Conservation (phyloP, 345 rosid species). For the Dipteronia dyeriana region DNA sequence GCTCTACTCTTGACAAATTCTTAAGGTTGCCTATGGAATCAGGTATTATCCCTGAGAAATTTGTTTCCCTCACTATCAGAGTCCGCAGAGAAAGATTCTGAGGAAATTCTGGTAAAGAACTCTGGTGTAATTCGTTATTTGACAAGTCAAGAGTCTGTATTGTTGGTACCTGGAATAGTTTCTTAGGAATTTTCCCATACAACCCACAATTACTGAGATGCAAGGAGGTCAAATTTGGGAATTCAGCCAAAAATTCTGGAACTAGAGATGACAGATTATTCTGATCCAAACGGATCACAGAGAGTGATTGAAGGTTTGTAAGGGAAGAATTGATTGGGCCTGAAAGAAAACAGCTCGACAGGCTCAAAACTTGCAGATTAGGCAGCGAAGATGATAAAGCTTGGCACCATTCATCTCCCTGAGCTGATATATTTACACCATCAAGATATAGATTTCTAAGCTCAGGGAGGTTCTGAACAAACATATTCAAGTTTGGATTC, state of each 20-base stretch:
- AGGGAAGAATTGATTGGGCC: constrained; percentile 35
- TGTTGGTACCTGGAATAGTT: too few species aligned
- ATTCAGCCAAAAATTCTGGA: too few species aligned
- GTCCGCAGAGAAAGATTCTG: too few species aligned
- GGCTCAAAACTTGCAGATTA: constrained; percentile 32
- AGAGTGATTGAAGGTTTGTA: constrained; percentile 8
- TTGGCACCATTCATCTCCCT: constrained; percentile 30
- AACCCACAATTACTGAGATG: too few species aligned
- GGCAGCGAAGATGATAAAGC: constrained; percentile 27
- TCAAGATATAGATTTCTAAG: constrained; percentile 35
- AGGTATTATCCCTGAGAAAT: constrained; percentile 20
- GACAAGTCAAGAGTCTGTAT: too few species aligned
- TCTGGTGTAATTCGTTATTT: too few species aligned
- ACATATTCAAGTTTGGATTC: constrained; percentile 25
- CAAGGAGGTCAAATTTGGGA: too few species aligned
- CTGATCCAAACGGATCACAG: constrained; percentile 9
- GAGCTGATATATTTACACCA: constrained; percentile 36
- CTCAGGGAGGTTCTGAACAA: constrained; percentile 27
- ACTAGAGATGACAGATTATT: constrained; percentile 25
- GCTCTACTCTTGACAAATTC: constrained; percentile 21
- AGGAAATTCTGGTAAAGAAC: too few species aligned
- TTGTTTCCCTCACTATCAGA: too few species aligned
- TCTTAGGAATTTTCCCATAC: too few species aligned
- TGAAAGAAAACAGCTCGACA: constrained; percentile 25
- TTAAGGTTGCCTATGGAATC: constrained; percentile 33